phyloP scores from a whole-genome alignment of 805 yeast genomes.

The Kodamaea hsintzibuensis region DNA sequence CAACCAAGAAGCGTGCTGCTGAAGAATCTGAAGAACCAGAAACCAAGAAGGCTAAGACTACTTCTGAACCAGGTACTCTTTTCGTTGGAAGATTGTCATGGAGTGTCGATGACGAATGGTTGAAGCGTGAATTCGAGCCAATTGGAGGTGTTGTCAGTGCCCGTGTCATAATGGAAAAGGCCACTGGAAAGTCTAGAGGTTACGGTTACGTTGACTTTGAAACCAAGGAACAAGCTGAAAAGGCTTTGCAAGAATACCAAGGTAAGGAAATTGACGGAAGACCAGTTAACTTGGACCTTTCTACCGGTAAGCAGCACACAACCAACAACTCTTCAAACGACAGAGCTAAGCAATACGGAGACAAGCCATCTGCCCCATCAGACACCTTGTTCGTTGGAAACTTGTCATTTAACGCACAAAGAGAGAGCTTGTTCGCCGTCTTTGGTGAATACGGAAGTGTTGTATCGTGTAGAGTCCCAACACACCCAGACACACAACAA shows the following conservation, averaged over 20 bases:
- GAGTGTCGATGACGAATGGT: conserved; percentile 96
- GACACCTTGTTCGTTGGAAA: conserved; percentile 97
- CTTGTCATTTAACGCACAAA: conserved; percentile 85
- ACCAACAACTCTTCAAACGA: conserved; percentile 53
- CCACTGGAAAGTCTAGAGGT: conserved; percentile 92
- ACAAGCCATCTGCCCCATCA: conserved; percentile 86
- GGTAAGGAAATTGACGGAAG: conserved; percentile 97
- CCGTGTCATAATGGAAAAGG: conserved; percentile 92
- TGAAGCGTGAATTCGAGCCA: conserved; percentile 80
- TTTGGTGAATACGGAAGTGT: conserved; percentile 82
- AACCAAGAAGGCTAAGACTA: conserved; percentile 55
- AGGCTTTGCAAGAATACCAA: conserved; percentile 81
- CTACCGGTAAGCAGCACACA: conserved; percentile 76
- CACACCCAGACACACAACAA: conserved; percentile 98
- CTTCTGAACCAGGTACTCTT: conserved; percentile 65
- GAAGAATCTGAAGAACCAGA: conserved; percentile 28
- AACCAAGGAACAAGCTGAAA: conserved; percentile 73
- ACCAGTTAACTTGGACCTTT: conserved; percentile 90
- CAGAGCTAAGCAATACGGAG: conserved; percentile 90
- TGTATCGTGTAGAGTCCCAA: conserved; percentile 90
- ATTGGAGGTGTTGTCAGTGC: conserved; percentile 82
- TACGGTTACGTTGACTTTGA: conserved; percentile 97
- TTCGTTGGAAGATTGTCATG: conserved; percentile 98
- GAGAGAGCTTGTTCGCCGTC: conserved; percentile 70
- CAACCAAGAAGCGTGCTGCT: conserved; percentile 20